Evolutionary conservation across 2,329 filamentous ascomycete genomes (phyloP).

Genomic region (Emericellopsis cladophorae): DNA sequence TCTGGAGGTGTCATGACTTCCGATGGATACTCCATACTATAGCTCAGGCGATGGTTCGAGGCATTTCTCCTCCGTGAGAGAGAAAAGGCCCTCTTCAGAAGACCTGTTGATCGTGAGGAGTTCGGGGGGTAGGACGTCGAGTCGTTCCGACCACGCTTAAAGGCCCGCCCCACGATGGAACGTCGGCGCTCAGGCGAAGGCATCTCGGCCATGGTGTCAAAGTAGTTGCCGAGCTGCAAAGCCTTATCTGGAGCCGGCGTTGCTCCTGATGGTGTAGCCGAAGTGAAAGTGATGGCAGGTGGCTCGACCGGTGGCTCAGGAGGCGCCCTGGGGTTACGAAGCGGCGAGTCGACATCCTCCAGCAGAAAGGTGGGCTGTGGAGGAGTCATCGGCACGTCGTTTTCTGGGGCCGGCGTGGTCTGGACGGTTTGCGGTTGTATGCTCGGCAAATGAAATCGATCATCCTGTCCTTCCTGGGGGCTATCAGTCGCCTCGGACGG

Average conservation of each 20-base stretch:
- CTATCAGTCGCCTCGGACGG: conserved; percentile 31
- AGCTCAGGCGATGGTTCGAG: not conserved
- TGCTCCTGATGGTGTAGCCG: conserved; percentile 47
- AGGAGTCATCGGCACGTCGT: conserved; percentile 35
- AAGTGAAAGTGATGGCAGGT: conserved; percentile 43
- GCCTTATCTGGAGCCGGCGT: conserved; percentile 42
- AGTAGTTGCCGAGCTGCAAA: conserved; percentile 39
- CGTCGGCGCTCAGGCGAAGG: conserved; percentile 19
- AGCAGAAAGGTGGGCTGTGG: conserved; percentile 34
- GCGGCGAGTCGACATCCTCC: conserved; percentile 46
- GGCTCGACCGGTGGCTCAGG: conserved; percentile 34
- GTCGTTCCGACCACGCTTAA: conserved; percentile 33
- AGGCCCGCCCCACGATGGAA: conserved; percentile 40
- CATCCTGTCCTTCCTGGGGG: conserved; percentile 8
- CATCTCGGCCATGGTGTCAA: conserved; percentile 28
- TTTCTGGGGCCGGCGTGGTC: conserved; percentile 4
- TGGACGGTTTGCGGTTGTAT: no score
- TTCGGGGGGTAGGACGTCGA: conserved; percentile 27
- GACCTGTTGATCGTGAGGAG: conserved; percentile 23
- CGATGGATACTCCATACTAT: conserved; percentile 21
- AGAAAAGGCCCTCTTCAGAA: conserved; percentile 40
- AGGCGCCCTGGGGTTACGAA: conserved; percentile 48
- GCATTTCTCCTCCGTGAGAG: conserved; percentile 23
- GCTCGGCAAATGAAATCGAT: no score
- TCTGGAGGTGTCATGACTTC: conserved; percentile 35